A percentile compares a stretch with the other conserved stretches of the same genome.
phyloP scores from a whole-genome alignment of 2,329 filamentous ascomycete species.

The Pseudogymnoascus sp. region DNA sequence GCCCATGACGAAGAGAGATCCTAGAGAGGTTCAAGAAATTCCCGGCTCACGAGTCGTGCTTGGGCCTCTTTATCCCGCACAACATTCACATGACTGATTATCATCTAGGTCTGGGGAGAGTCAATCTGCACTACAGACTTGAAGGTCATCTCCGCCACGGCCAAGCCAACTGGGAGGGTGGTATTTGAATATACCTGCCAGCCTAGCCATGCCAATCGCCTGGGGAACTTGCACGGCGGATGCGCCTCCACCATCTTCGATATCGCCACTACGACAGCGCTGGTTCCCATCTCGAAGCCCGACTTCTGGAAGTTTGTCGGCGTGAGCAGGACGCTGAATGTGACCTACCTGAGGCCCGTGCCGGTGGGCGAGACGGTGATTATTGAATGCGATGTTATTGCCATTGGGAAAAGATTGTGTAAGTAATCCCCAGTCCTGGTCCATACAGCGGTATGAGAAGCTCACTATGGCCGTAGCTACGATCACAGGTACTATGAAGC shows the following conservation, averaged over 20 bases:
- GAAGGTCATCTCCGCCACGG: conserved; percentile 20
- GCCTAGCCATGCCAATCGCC: conserved; percentile 44
- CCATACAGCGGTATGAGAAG: not conserved
- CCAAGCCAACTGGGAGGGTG: conserved; percentile 16
- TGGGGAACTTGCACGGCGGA: conserved; percentile 53
- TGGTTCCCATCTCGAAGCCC: conserved; percentile 48
- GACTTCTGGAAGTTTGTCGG: conserved; percentile 57
- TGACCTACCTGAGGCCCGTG: conserved; percentile 61
- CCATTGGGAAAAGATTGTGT: conserved; percentile 48
- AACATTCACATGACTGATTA: not conserved
- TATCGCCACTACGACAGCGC: conserved; percentile 51
- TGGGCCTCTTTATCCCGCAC: not conserved
- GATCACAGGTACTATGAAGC: conserved; percentile 48
- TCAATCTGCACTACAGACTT: conserved; percentile 17
- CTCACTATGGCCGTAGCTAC: conserved; percentile 21
- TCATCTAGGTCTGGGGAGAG: conserved; percentile 24
- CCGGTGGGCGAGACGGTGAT: conserved; percentile 49
- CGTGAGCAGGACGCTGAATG: conserved; percentile 57
- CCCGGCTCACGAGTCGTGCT: conserved; percentile 9
- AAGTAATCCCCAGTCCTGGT: conserved; percentile 23
- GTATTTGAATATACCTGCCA: conserved; percentile 43
- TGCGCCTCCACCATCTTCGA: conserved; percentile 63
- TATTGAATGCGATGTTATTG: conserved; percentile 51
- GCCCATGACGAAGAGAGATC: not conserved
- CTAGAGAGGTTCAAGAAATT: not conserved